Conservation (phyloP, 2,329 filamentous ascomycete genomes). For the Xylaria sp. region DNA sequence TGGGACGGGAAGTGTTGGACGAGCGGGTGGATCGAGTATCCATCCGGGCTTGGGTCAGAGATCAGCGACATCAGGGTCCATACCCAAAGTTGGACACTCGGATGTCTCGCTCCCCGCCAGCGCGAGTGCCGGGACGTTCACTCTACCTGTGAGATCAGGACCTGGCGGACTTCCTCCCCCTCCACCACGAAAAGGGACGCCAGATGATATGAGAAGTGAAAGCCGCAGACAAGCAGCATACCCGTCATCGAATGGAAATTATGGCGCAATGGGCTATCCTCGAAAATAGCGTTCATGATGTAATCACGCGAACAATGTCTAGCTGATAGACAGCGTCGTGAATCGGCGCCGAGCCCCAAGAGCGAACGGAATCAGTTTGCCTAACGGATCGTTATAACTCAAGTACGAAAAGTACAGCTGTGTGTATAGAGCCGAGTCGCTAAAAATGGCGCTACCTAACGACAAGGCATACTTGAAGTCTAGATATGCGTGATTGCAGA, state of each 20-base stretch:
- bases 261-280: slow-evolving; percentile 49
- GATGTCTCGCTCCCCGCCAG: slow-evolving; percentile 52
- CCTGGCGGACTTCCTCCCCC: slow-evolving; percentile 69
- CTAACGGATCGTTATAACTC: slow-evolving; percentile 10
- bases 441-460: slow-evolving; percentile 25
- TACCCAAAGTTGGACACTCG: slow-evolving; percentile 58
- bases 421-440: slow-evolving; percentile 26
- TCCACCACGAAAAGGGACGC: slow-evolving; percentile 66
- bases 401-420: slow-evolving; percentile 18
- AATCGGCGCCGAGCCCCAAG: slow-evolving; percentile 6
- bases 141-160: slow-evolving; percentile 71
- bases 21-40: slow-evolving; percentile 55
- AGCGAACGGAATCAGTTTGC: background rate
- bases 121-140: slow-evolving; percentile 63
- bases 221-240: slow-evolving; percentile 65
- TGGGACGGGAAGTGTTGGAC: slow-evolving; percentile 58
- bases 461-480: slow-evolving; percentile 17
- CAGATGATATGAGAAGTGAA: slow-evolving; percentile 64
- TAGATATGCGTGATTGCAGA: slow-evolving; percentile 26
- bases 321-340: slow-evolving; percentile 19
- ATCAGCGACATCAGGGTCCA: slow-evolving; percentile 62
- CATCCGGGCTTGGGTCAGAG: slow-evolving; percentile 66
- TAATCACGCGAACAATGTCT: slow-evolving; percentile 14
- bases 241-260: slow-evolving; percentile 56
- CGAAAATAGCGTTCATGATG: slow-evolving; percentile 41